These are phyloP conservation scores for Solanum dulcamara DNA, from an alignment of 257 asterid species.

Conservation along the genomic window DNA sequence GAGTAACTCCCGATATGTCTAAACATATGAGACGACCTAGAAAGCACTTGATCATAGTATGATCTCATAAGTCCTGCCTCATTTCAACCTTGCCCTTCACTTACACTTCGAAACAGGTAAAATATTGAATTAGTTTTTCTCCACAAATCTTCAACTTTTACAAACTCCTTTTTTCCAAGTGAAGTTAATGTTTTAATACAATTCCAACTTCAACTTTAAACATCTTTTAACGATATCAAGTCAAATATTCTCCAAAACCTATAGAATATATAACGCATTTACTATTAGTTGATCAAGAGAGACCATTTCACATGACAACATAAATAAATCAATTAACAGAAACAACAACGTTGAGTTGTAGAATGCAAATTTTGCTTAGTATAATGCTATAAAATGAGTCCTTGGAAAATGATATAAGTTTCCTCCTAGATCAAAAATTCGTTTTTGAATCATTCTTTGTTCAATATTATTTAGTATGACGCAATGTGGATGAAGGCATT, in stretches of 20 bases:
- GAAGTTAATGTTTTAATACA: not conserved
- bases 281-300: too few relatives aligned
- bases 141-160: not conserved
- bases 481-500: not conserved
- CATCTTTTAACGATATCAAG: not conserved
- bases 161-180: not conserved
- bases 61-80: accelerated
- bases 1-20: not conserved
- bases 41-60: not conserved
- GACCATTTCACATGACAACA: not conserved
- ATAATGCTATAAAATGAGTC: not conserved
- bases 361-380: not conserved
- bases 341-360: not conserved
- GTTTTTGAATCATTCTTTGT: not conserved
- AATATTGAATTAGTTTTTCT: not conserved
- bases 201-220: not conserved
- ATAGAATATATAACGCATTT: too few relatives aligned
- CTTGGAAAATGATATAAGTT: not conserved
- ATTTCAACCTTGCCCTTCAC: not conserved
- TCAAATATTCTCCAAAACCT: not conserved
- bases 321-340: not conserved
- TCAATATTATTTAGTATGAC: not conserved
- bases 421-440: not conserved
- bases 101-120: not conserved
- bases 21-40: not conserved